A percentile compares a stretch with the other conserved stretches of the same genome.
These are phyloP conservation scores for Polychaeton citri DNA, from an alignment of 2,329 filamentous ascomycete species.

Conservation along the genomic window DNA sequence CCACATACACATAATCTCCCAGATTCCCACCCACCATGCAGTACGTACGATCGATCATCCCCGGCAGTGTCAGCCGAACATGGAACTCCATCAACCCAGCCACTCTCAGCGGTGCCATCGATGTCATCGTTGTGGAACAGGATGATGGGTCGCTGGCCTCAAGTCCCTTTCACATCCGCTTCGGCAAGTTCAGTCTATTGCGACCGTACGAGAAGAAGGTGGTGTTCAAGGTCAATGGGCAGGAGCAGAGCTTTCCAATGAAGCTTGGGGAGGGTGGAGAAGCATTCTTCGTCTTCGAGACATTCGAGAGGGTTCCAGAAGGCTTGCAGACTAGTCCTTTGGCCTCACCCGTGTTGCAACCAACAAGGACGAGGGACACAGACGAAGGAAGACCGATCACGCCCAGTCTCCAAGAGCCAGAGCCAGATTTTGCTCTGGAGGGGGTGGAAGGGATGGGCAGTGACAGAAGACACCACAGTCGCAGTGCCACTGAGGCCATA, in stretches of 20 bases:
- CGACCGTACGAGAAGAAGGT: slow-evolving; percentile 98
- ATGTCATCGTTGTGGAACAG: slow-evolving; percentile 96
- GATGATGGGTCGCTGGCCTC: slow-evolving; percentile 79
- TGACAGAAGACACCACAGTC: slow-evolving; percentile 8
- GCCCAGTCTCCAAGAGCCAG: slow-evolving; percentile 50
- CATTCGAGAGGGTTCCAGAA: slow-evolving; percentile 79
- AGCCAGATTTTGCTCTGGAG: slow-evolving; percentile 52
- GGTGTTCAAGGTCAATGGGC: slow-evolving; percentile 88
- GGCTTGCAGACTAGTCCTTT: slow-evolving; percentile 88
- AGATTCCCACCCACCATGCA: slow-evolving; percentile 64
- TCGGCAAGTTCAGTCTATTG: slow-evolving; percentile 93
- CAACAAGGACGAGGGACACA: slow-evolving; percentile 28
- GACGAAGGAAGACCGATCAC: background rate
- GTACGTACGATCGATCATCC: slow-evolving; percentile 81
- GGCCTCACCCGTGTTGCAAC: slow-evolving; percentile 67
- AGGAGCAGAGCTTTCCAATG: slow-evolving; percentile 90
- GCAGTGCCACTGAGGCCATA: slow-evolving; percentile 16
- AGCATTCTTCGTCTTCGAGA: slow-evolving; percentile 98
- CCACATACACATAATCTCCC: no score
- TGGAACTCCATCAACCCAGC: slow-evolving; percentile 99
- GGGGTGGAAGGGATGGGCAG: slow-evolving; percentile 13
- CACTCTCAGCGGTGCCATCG: slow-evolving; percentile 92
- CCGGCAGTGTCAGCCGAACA: slow-evolving; percentile 90
- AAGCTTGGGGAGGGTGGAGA: slow-evolving; percentile 95
- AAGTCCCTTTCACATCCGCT: slow-evolving; percentile 96